Conservation (phyloP, 2,329 filamentous ascomycete genomes). For the Cladosporium sp. region DNA sequence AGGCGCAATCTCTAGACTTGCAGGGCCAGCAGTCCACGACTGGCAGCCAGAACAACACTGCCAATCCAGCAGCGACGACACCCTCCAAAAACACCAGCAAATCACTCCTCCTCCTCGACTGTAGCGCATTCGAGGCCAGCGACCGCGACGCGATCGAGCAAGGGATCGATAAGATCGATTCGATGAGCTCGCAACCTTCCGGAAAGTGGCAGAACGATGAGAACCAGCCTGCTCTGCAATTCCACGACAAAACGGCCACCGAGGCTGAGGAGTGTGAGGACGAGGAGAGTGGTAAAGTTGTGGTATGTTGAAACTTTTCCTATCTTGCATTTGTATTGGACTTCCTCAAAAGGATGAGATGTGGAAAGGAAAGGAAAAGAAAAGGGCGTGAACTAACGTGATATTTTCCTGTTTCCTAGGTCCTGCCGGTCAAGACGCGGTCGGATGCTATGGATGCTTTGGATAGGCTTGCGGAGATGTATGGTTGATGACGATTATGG, state of each 20-base stretch:
- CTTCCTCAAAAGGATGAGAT: too few relatives aligned
- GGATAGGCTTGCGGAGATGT: not conserved
- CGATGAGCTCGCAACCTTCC: not conserved
- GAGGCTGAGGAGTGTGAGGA: not conserved
- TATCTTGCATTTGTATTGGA: too few relatives aligned
- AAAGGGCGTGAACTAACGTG: too few relatives aligned
- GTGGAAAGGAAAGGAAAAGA: too few relatives aligned
- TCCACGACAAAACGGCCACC: too few relatives aligned
- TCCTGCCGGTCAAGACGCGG: not conserved
- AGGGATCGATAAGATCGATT: not conserved
- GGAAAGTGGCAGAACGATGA: not conserved
- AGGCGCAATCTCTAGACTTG: not conserved
- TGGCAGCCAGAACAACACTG: not conserved
- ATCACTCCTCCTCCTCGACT: not conserved
- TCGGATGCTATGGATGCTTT: not conserved
- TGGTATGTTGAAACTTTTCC: too few relatives aligned
- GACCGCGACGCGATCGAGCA: not conserved
- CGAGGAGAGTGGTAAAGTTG: not conserved
- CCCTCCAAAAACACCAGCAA: too few relatives aligned
- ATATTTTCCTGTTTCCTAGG: too few relatives aligned
- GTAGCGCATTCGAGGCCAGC: conserved; percentile 3
- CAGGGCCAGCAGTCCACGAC: not conserved
- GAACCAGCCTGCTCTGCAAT: too few relatives aligned
- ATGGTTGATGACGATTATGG: not conserved
- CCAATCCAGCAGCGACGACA: too few relatives aligned